phyloP scores from a whole-genome alignment of 495 filamentous ascomycete genomes.

The Aspergillus bridgeri region DNA sequence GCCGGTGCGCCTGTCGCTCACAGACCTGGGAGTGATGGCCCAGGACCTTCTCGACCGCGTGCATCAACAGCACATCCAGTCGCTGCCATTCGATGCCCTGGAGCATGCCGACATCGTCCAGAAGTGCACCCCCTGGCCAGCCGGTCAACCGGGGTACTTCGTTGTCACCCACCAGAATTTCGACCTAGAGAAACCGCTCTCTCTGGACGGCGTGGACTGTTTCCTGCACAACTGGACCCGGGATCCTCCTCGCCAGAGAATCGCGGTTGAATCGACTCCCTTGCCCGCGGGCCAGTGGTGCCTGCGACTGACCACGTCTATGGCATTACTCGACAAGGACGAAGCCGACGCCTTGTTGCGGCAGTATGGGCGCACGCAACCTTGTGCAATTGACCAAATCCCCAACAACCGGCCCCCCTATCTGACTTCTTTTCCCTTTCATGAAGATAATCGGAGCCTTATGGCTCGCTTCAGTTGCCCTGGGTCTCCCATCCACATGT shows the following conservation, averaged over 20 bases:
- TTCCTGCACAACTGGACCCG: conserved; percentile 1
- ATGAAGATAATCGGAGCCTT: not conserved
- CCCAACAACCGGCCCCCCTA: not conserved
- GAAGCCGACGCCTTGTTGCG: conserved; percentile 4
- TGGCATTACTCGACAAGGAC: not conserved
- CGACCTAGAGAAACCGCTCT: conserved; percentile 2
- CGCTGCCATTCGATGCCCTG: conserved; percentile 5
- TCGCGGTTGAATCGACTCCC: not conserved
- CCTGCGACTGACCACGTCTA: conserved; percentile 3
- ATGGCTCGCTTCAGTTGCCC: not conserved
- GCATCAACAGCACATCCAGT: conserved; percentile 5
- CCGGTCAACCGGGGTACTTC: not conserved
- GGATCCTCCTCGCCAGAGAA: conserved; percentile 1
- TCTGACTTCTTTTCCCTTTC: conserved; percentile 1
- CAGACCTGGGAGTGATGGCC: not conserved
- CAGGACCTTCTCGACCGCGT: conserved; percentile 5
- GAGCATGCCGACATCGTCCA: conserved; percentile 5
- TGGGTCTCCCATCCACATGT: too few species aligned
- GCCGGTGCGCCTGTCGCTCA: conserved; percentile 1
- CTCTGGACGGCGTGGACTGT: not conserved
- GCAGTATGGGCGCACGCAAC: not conserved
- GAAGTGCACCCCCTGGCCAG: conserved; percentile 7
- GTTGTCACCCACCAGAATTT: conserved; percentile 9
- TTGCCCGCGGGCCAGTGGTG: not conserved
- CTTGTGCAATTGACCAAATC: not conserved